A percentile compares a stretch with the other conserved stretches of the same genome.
phyloP scores from a whole-genome alignment of 192 early-diverging fungal species.

The Entomortierella beljakovae region DNA sequence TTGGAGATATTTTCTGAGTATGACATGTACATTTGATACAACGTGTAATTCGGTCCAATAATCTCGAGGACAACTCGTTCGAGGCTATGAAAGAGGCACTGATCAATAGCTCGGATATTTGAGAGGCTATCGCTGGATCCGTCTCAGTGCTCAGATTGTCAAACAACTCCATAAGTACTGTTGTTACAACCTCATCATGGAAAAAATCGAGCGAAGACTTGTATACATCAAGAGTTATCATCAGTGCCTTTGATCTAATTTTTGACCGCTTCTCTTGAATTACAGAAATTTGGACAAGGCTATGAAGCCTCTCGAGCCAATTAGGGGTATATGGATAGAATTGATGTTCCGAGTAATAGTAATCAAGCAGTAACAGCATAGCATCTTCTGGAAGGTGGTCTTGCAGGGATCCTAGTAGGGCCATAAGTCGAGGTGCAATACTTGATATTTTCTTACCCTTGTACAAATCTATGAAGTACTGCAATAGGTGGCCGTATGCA shows the following conservation, averaged over 20 bases:
- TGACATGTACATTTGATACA: slow-evolving; percentile 58
- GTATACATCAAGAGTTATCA: slow-evolving; percentile 61
- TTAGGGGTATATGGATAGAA: slow-evolving; percentile 65
- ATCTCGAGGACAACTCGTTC: slow-evolving; percentile 40
- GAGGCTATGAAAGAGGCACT: slow-evolving; percentile 38
- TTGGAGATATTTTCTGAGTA: slow-evolving; percentile 15
- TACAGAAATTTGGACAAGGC: slow-evolving; percentile 58
- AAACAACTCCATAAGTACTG: slow-evolving; percentile 61
- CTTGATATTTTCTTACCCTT: slow-evolving; percentile 39
- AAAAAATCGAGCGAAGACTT: slow-evolving; percentile 64
- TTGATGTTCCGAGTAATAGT: slow-evolving; percentile 63
- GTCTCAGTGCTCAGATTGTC: slow-evolving; percentile 49
- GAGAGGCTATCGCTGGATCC: slow-evolving; percentile 46
- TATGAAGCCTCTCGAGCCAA: slow-evolving; percentile 61
- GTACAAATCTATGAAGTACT: slow-evolving; percentile 42
- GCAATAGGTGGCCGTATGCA: slow-evolving; percentile 42
- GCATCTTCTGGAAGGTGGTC: slow-evolving; percentile 56
- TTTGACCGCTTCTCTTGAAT: slow-evolving; percentile 42
- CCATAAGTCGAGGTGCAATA: slow-evolving; percentile 60
- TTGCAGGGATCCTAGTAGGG: slow-evolving; percentile 55
- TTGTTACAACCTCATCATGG: slow-evolving; percentile 53
- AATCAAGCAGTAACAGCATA: slow-evolving; percentile 57
- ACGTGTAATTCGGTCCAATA: slow-evolving; percentile 48
- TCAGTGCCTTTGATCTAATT: slow-evolving; percentile 52
- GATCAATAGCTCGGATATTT: slow-evolving; percentile 55